These are phyloP conservation scores for Pythium volutum DNA, from an alignment of 352 stramenopile genomes.

Conservation along the genomic window DNA sequence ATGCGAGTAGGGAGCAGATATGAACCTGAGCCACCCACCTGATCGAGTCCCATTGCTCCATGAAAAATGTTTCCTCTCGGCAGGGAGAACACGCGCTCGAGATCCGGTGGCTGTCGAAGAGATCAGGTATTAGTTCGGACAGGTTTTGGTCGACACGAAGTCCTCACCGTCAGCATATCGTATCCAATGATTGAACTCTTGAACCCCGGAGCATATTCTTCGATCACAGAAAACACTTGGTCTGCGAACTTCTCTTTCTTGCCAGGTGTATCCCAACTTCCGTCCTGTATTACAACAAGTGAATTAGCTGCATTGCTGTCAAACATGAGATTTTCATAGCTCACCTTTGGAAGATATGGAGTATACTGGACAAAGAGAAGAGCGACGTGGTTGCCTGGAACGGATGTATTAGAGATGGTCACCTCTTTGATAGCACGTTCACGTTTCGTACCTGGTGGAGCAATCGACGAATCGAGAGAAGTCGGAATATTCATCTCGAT, in stretches of 20 bases:
- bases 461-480: conserved; percentile 74
- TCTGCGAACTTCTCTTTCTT: conserved; percentile 82
- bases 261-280: conserved; percentile 64
- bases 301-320: neutral
- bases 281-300: conserved; percentile 50
- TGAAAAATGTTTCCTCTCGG: conserved; percentile 90
- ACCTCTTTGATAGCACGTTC: neutral
- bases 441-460: conserved; percentile 44
- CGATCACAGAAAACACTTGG: conserved; percentile 84
- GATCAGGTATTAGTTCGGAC: neutral
- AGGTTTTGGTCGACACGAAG: no score
- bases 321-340: neutral
- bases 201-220: conserved; percentile 86
- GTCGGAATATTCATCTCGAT: conserved; percentile 93
- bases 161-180: conserved; percentile 79
- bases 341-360: conserved; percentile 78
- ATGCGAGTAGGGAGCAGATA: neutral
- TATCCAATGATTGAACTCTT: conserved; percentile 77
- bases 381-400: conserved; percentile 83
- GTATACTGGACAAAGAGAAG: conserved; percentile 92
- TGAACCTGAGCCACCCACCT: conserved; percentile 31
- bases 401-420: neutral
- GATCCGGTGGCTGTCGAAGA: conserved; percentile 61
- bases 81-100: conserved; percentile 87
- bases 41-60: conserved; percentile 86